A percentile compares a stretch with the other conserved stretches of the same genome.
These are phyloP conservation scores for Zymoseptoria ardabiliae DNA, from an alignment of 2,329 filamentous ascomycete species.

Conservation along the genomic window DNA sequence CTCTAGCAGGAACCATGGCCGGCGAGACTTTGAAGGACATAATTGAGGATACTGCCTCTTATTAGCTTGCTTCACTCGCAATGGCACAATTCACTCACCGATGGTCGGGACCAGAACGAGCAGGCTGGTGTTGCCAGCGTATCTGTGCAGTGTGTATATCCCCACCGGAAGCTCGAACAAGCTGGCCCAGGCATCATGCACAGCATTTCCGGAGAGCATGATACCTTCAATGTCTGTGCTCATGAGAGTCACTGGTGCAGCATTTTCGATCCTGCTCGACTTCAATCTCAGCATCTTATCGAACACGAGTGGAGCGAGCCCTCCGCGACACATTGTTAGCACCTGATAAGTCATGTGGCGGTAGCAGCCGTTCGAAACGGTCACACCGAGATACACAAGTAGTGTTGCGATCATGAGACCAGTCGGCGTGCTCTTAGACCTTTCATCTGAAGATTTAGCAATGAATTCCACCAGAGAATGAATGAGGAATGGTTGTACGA, in stretches of 20 bases:
- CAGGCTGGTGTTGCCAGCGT: neutral
- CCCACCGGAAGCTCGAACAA: neutral
- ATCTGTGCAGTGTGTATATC: neutral
- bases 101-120: no score
- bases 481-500: neutral
- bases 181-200: neutral
- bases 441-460: neutral
- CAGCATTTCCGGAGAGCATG: neutral
- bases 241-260: neutral
- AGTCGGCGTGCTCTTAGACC: neutral
- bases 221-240: neutral
- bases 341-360: neutral
- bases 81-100: neutral
- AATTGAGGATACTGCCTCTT: neutral
- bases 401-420: neutral
- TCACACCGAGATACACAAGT: neutral
- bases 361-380: neutral
- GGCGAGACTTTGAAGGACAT: neutral
- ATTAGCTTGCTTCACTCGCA: neutral
- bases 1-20: conserved; percentile 24
- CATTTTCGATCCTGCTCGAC: neutral
- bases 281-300: neutral
- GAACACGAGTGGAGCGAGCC: neutral
- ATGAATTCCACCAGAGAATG: neutral
- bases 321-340: neutral